These are phyloP conservation scores for Panicum hallii DNA, from an alignment of 202 grass and related monocot genomes.

Conservation along the genomic window DNA sequence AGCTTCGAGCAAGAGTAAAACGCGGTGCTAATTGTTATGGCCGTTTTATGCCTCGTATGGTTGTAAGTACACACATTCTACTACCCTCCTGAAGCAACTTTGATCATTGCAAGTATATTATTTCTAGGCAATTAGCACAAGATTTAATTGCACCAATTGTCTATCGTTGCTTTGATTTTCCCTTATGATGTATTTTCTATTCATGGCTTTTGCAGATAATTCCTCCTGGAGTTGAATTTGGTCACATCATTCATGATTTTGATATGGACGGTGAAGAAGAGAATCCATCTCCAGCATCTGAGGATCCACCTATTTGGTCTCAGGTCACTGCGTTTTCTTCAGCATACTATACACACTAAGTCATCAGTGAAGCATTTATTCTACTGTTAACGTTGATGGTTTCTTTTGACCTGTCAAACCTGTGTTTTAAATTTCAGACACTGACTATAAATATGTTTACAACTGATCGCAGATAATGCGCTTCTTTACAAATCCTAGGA, in stretches of 20 bases:
- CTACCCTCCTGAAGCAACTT: not conserved
- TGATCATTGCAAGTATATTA: slow-evolving; percentile 24
- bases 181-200: slow-evolving; percentile 30
- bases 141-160: slow-evolving; percentile 25
- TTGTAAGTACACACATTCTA: slow-evolving; percentile 71
- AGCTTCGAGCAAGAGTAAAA: slow-evolving; percentile 83
- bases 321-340: slow-evolving; percentile 59
- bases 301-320: slow-evolving; percentile 90
- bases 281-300: slow-evolving; percentile 57
- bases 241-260: slow-evolving; percentile 75
- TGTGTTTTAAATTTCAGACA: slow-evolving; percentile 27
- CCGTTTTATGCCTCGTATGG: slow-evolving; percentile 94
- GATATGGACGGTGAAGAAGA: slow-evolving; percentile 89
- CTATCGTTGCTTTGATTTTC: slow-evolving; percentile 35
- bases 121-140: slow-evolving; percentile 25
- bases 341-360: not conserved
- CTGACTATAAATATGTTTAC: slow-evolving; percentile 37
- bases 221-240: slow-evolving; percentile 98
- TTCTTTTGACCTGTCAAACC: slow-evolving; percentile 17
- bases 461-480: slow-evolving; percentile 83
- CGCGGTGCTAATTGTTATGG: slow-evolving; percentile 91
- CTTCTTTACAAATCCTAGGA: slow-evolving; percentile 98
- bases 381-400: not conserved
- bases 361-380: slow-evolving; percentile 21
- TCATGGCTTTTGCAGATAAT: slow-evolving; percentile 64